phyloP scores from a whole-genome alignment of 306 rosid species.

The Acmispon strigosus region DNA sequence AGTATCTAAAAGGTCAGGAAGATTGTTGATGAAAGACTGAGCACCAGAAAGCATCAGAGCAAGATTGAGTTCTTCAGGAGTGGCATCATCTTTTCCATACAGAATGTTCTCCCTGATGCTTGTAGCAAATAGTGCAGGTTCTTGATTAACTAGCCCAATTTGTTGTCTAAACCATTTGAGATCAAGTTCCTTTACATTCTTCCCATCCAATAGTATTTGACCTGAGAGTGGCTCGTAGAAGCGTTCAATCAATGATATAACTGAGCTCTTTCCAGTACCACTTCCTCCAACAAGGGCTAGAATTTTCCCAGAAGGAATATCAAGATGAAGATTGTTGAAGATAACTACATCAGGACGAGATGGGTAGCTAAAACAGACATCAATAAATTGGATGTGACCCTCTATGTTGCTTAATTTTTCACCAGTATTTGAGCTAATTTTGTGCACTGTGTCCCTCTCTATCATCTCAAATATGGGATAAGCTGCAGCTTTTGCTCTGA shows the following conservation, averaged over 20 bases:
- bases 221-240: conserved; percentile 90
- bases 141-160: conserved; percentile 83
- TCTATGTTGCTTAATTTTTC: conserved; percentile 45
- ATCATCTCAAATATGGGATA: conserved; percentile 91
- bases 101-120: conserved; percentile 77
- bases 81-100: conserved; percentile 78
- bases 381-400: conserved; percentile 62
- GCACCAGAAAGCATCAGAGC: conserved; percentile 77
- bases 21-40: conserved; percentile 66
- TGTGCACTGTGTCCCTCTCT: conserved; percentile 52
- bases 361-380: conserved; percentile 72
- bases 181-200: conserved; percentile 50
- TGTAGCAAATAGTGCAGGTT: conserved; percentile 89
- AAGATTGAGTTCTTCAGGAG: conserved; percentile 52
- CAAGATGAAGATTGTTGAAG: conserved; percentile 58
- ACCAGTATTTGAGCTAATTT: conserved; percentile 39
- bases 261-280: conserved; percentile 90
- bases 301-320: conserved; percentile 74
- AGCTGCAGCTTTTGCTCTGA: conserved; percentile 80
- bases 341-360: conserved; percentile 62
- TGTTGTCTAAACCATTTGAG: conserved; percentile 82
- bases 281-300: conserved; percentile 91
- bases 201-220: conserved; percentile 52
- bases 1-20: conserved; percentile 83
- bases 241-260: conserved; percentile 72